phyloP scores from a whole-genome alignment of 2,329 filamentous ascomycete genomes.

The Chaetomium olivaceum region DNA sequence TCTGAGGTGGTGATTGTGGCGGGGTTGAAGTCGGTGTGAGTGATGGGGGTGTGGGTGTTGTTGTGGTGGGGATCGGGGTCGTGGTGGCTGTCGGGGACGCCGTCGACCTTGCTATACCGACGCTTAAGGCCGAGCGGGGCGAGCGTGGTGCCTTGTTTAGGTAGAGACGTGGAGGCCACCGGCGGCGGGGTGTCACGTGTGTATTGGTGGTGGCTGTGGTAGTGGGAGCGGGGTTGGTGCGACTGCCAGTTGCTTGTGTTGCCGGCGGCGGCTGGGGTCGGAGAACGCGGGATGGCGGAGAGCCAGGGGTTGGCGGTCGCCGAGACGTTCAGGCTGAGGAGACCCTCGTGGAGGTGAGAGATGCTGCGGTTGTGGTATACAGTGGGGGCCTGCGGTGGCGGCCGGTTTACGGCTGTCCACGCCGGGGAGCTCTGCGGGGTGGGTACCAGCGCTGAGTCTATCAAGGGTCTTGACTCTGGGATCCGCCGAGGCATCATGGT shows the following conservation, averaged over 20 bases:
- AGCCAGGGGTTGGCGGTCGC: constrained; percentile 26
- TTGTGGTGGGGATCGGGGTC: constrained; percentile 13
- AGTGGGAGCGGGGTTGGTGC: not conserved
- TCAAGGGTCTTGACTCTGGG: not conserved
- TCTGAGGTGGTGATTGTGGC: constrained; percentile 11
- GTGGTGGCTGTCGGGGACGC: constrained; percentile 26
- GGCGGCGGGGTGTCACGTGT: constrained; percentile 19
- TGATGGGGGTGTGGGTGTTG: not conserved
- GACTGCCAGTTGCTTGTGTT: constrained; percentile 3
- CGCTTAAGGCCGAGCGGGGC: constrained; percentile 23
- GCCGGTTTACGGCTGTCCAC: constrained; percentile 38
- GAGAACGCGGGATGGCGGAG: constrained; percentile 26
- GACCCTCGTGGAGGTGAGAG: constrained; percentile 7
- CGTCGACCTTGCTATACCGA: constrained; percentile 33
- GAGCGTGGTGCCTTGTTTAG: not conserved
- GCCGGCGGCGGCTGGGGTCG: not conserved
- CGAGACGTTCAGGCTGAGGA: constrained; percentile 1
- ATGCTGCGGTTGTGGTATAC: not conserved
- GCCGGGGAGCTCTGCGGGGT: constrained; percentile 25
- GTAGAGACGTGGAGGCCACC: not conserved
- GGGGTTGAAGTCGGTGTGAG: not conserved
- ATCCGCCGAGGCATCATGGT: not conserved
- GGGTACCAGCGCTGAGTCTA: constrained; percentile 4
- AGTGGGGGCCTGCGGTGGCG: not conserved
- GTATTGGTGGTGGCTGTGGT: constrained; percentile 7